Base-by-base conservation (phyloP, 2,329 filamentous ascomycete genomes). In the Arthrobotrys iridis region DNA sequence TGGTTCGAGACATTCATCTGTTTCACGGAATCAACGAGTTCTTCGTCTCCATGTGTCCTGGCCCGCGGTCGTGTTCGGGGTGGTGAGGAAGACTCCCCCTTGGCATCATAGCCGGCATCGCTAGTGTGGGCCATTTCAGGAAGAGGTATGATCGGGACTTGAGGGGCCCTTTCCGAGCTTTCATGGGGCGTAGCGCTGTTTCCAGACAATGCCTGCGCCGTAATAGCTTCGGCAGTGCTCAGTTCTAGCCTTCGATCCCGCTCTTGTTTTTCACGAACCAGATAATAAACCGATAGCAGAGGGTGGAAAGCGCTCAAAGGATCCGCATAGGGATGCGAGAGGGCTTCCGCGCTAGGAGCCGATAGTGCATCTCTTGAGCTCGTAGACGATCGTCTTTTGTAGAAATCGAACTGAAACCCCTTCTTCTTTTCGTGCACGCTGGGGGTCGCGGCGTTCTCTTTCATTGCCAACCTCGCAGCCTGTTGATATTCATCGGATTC, bases 401-500 rank as follows among this genome's bases (percentile, higher is more conserved):
- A 99, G 80, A 99, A 98, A 81, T 97, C 94, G 79, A 98, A 97
- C 3, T 87, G 88, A 77, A 97, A 94, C 7, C 92, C 91, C 65
- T 94, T 91, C 84, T 93, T 96, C 82, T 97, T 93, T 83, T 89
- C 92, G 80, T 87, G 88, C 18, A 68, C 74, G 48, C 78, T 78
- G 22, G 78, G 78, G 26, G 77, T 68, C 33, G 78, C 58, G 26
- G 77, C 75, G 41, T 62, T 75, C 15, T 79, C 78, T 33, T 76
- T 78, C 79, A 88, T 88, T 37, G 88, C 87, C 10, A 90, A 83
- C 65, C 89, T 88, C n/a, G 96, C 86, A 4, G 93, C 93, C 71
- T 90, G 88, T 79, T 96, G 93, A 79, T 99, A 99, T 41, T 98
- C 94, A 4, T 96, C 93, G 0, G 93, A 97, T 79, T 96, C 91